A percentile compares a stretch with the other conserved stretches of the same genome.
Evolutionary conservation across 257 asterid species (phyloP).

Genomic region (Penstemon newberryi): DNA sequence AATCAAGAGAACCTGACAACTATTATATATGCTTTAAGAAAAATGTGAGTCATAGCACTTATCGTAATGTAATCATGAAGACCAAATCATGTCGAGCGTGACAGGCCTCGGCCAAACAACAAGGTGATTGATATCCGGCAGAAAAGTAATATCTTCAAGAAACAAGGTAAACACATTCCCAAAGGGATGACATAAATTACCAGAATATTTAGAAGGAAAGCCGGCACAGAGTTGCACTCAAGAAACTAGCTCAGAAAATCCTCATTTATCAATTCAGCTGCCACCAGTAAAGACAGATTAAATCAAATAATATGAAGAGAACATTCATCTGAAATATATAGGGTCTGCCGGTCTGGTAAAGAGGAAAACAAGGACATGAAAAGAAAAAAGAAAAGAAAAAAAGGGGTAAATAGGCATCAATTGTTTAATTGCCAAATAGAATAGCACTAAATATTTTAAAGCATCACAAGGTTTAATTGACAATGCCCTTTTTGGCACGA

Average conservation of each 20-base stretch:
- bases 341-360: conserved; percentile 50
- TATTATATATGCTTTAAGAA: conserved; percentile 14
- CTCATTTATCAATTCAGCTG: conserved; percentile 84
- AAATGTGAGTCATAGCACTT: conserved; percentile 17
- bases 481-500: conserved; percentile 79
- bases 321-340: conserved; percentile 46
- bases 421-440: conserved; percentile 6
- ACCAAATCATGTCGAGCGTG: conserved; percentile 16
- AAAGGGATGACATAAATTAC: conserved; percentile 65
- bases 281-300: conserved; percentile 80
- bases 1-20: conserved; percentile 25
- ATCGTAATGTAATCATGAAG: conserved; percentile 2
- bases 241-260: conserved; percentile 83
- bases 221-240: conserved; percentile 85
- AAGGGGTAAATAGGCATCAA: conserved; percentile 13
- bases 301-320: conserved; percentile 58
- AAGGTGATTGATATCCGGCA: conserved; percentile 17
- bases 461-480: conserved; percentile 45
- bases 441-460: conserved; percentile 36
- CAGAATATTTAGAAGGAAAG: conserved; percentile 84
- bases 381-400: conserved; percentile 24
- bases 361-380: conserved; percentile 34
- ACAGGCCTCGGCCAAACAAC: conserved; percentile 25
- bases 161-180: conserved; percentile 49
- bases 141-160: conserved; percentile 23